Evolutionary conservation across 177 flowering plant genomes (phyloP), one percentile per base, ranked within the genome.

Genomic region (Tripterygium wilfordii): DNA sequence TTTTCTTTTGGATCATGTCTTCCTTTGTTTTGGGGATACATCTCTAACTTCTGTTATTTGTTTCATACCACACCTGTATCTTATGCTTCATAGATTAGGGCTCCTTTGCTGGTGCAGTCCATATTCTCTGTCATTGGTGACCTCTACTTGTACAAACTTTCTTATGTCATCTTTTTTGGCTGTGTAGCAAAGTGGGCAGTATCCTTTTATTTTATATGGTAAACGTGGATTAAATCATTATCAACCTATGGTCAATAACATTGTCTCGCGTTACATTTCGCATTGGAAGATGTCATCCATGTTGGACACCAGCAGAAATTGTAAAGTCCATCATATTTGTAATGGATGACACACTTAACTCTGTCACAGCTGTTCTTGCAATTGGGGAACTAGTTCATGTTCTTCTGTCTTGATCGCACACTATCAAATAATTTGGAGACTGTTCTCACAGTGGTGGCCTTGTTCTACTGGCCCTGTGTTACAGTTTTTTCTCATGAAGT

Each of bases 391-490:
- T 92, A 96, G 98, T 92, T 92, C 63, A 77, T 78, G 79, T 76
- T 92, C 56, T 92, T 67, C 78, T 84, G 96, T 56, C 60, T 78
- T 64, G 71, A 82, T 23, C 87, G 96, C 21, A 88, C 96, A 15
- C 59, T 92, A 31, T 88, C 98, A 30, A 92, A 84, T 60, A 76
- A 76, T 67, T 61, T 88, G 63, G 96, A 92, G 78, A 69, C 96
- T 41, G 95, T 80, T 60, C 76, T 92, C 28, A 88, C 95, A 8
- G 47, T 88, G n/a, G 64, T 82, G 32, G 61, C 94, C 49, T 61
- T 92, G 27, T 86, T 67, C 58, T 77, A 88, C 59, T 92, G 95
- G 95, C 89, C 94, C 20, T 80, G 79, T 59, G 54, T 92, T 60
- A 77, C 79, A 58, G 51, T 15, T 26, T 57, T 68, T 49, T 45